Percentiles rank a stretch among this genome's conserved stretches.
Evolutionary conservation across 2,329 filamentous ascomycete species (phyloP).

Genomic region (Ophioceras dolichostomum): DNA sequence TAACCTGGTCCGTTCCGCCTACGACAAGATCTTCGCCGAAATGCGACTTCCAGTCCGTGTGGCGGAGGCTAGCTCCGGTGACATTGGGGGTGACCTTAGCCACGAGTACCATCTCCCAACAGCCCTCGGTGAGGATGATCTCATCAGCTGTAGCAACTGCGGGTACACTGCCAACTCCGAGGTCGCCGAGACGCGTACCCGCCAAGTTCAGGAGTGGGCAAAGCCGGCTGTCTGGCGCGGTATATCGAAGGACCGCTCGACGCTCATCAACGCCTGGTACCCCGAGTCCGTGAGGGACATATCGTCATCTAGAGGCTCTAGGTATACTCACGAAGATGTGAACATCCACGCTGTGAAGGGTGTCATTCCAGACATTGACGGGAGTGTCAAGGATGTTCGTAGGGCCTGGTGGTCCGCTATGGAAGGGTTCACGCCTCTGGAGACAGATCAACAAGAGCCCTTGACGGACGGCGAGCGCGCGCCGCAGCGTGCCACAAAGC

Average conservation of each 20-base stretch:
- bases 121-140: slow-evolving; percentile 69
- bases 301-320: no score
- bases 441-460: no score
- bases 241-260: slow-evolving; percentile 54
- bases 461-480: no score
- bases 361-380: slow-evolving; percentile 55
- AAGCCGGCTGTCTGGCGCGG: slow-evolving; percentile 40
- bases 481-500: slow-evolving; percentile 4
- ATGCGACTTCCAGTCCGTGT: slow-evolving; percentile 74
- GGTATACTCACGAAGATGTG: no score
- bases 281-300: slow-evolving; percentile 21
- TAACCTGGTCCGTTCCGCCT: slow-evolving; percentile 57
- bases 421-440: no score
- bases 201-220: slow-evolving; percentile 7
- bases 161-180: slow-evolving; percentile 79
- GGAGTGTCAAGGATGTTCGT: slow-evolving; percentile 47
- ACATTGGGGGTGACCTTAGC: slow-evolving; percentile 85
- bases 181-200: slow-evolving; percentile 39
- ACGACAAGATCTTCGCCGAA: slow-evolving; percentile 67
- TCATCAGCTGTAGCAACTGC: slow-evolving; percentile 66
- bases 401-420: slow-evolving; percentile 36
- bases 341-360: slow-evolving; percentile 52
- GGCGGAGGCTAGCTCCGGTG: slow-evolving; percentile 85
- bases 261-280: slow-evolving; percentile 60
- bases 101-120: slow-evolving; percentile 90